These are phyloP conservation scores for Cyphellophora attinorum DNA, from an alignment of 2,329 filamentous ascomycete genomes.

Conservation along the genomic window DNA sequence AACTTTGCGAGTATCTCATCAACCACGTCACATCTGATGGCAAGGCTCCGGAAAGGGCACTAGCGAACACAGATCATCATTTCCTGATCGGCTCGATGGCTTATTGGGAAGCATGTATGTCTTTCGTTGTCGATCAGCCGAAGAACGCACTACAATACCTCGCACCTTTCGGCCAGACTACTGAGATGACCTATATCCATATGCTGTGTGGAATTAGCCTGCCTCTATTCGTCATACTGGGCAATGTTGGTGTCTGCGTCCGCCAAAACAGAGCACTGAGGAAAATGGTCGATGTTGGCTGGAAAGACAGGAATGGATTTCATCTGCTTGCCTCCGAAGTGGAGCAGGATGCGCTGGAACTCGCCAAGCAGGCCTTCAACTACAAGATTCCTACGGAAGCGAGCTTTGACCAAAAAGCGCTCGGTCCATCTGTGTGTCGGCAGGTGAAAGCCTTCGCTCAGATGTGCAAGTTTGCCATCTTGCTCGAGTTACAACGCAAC, in stretches of 20 bases:
- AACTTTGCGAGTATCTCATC: no score
- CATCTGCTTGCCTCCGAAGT: conserved; percentile 8
- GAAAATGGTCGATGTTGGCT: conserved; percentile 9
- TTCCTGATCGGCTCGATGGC: no score
- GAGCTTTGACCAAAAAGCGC: conserved; percentile 8
- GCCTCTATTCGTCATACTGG: conserved; percentile 8
- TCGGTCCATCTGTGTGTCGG: conserved; percentile 7
- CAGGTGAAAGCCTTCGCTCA: conserved; percentile 8
- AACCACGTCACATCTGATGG: no score
- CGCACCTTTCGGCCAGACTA: no score
- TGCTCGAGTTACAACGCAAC: conserved; percentile 9
- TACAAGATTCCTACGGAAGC: conserved; percentile 8
- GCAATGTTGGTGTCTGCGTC: conserved; percentile 23
- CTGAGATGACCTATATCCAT: no score
- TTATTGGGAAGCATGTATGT: no score
- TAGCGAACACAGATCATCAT: no score
- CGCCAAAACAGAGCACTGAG: conserved; percentile 8
- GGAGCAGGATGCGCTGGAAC: conserved; percentile 6
- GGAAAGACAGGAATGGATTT: conserved; percentile 8
- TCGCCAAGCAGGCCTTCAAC: conserved; percentile 6
- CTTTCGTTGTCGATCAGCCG: no score
- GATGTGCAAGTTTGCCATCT: conserved; percentile 10
- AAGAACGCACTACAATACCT: no score
- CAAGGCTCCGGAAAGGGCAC: no score
- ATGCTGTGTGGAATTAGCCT: no score